These are phyloP conservation scores for Fusarium newnesense DNA, from an alignment of 2,329 filamentous ascomycete species.

Conservation along the genomic window DNA sequence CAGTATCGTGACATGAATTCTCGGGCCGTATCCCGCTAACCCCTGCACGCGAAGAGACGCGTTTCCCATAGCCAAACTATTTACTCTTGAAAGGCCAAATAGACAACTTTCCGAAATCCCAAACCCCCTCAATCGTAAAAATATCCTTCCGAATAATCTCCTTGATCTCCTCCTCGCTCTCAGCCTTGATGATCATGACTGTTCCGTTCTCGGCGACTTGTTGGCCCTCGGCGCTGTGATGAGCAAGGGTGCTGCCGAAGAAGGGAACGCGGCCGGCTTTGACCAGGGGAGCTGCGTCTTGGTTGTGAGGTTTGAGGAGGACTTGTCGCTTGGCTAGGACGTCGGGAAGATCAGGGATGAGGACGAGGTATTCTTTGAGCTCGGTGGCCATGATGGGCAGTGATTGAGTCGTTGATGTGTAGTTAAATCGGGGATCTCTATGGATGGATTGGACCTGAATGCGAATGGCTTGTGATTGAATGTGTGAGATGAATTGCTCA, in stretches of 20 bases:
- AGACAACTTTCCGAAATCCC: neutral
- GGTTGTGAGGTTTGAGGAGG: neutral
- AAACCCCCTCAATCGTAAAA: neutral
- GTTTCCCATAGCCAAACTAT: neutral
- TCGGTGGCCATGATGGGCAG: neutral
- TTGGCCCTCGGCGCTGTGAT: neutral
- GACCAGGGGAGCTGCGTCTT: neutral
- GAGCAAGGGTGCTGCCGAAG: neutral
- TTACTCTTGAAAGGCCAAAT: neutral
- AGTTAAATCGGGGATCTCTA: too few species aligned
- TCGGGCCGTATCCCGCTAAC: neutral
- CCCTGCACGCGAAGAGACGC: neutral
- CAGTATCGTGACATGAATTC: neutral
- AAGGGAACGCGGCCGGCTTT: neutral
- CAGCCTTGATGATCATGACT: neutral
- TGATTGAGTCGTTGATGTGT: too few species aligned
- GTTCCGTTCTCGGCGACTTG: neutral
- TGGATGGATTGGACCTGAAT: neutral
- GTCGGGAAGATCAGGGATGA: neutral
- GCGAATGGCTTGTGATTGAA: neutral
- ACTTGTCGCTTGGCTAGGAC: neutral
- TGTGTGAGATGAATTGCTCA: neutral
- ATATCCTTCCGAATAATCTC: neutral
- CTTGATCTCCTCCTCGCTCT: neutral
- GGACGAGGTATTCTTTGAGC: neutral